Percentiles rank a stretch among this genome's conserved stretches.
These are phyloP conservation scores for Russula abietina DNA, from an alignment of 768 basidiomycete genomes.

Conservation along the genomic window DNA sequence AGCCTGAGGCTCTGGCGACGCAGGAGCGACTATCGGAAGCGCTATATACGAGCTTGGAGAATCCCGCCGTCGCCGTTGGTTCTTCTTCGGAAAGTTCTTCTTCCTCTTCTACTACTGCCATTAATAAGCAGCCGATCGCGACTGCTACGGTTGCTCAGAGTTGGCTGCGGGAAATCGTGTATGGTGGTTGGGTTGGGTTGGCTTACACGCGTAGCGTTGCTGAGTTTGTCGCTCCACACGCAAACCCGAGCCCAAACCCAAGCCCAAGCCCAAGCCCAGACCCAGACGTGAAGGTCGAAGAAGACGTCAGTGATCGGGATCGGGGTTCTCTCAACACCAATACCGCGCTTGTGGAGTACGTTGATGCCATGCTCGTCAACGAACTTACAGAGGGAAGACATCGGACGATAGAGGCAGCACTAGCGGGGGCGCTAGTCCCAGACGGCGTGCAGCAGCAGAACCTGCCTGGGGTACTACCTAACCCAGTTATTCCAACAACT, in stretches of 20 bases:
- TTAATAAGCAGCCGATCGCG: conserved; percentile 6
- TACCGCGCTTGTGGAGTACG: conserved; percentile 8
- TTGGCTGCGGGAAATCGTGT: conserved; percentile 69
- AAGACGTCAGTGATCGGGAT: not conserved
- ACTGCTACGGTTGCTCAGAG: conserved; percentile 50
- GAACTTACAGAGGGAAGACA: conserved; percentile 21
- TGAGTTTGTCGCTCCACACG: conserved; percentile 47
- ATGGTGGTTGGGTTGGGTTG: conserved; percentile 69
- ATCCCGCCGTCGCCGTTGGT: not conserved
- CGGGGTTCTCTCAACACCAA: not conserved
- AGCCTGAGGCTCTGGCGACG: conserved; percentile 28
- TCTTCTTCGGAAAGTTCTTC: conserved; percentile 8
- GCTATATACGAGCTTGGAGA: conserved; percentile 25
- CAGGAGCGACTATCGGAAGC: conserved; percentile 29
- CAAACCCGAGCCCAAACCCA: not conserved
- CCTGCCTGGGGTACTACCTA: not conserved
- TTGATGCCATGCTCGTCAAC: conserved; percentile 17
- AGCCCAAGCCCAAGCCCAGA: not conserved
- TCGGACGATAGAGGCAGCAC: conserved; percentile 9
- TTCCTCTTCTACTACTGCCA: not conserved
- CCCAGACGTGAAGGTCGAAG: not conserved
- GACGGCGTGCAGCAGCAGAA: not conserved
- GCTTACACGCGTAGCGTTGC: conserved; percentile 75
- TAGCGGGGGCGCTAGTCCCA: not conserved
- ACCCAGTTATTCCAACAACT: not conserved